phyloP scores from a whole-genome alignment of 2,329 filamentous ascomycete species.

The Cladobotryum mycophilum region DNA sequence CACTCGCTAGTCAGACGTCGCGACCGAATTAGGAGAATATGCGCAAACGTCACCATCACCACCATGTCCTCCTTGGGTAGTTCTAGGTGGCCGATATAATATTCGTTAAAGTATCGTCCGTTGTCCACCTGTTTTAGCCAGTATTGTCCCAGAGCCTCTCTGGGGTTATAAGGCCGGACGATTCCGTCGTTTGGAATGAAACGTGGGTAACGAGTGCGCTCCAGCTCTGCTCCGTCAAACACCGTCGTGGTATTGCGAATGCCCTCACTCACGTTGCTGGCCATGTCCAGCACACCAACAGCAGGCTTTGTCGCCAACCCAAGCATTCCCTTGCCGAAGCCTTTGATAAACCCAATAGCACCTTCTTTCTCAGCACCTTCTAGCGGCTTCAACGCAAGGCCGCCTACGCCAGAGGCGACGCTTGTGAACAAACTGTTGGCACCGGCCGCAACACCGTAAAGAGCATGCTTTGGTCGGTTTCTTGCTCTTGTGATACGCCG shows the following conservation, averaged over 20 bases:
- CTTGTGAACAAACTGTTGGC: constrained; percentile 93
- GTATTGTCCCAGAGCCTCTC: constrained; percentile 92
- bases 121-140: constrained; percentile 99
- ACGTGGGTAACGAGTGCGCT: constrained; percentile 86
- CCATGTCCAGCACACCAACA: constrained; percentile 93
- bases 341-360: constrained; percentile 91
- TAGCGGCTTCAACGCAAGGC: constrained; percentile 85
- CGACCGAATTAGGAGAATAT: constrained; percentile 85
- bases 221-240: constrained; percentile 89
- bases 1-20: constrained; percentile 84
- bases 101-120: constrained; percentile 94
- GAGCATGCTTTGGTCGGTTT: constrained; percentile 92
- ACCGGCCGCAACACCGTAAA: constrained; percentile 92
- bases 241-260: constrained; percentile 98
- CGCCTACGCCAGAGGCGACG: constrained; percentile 87
- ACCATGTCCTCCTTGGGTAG: constrained; percentile 82
- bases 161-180: constrained; percentile 87
- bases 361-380: constrained; percentile 96
- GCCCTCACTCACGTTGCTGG: constrained; percentile 93
- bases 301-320: constrained; percentile 96
- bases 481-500: constrained; percentile 87
- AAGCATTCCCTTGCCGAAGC: constrained; percentile 88
- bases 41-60: constrained; percentile 79
- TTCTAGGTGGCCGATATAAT: constrained; percentile 95
- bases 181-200: constrained; percentile 92